Evolutionary conservation across 2,329 filamentous ascomycete species (phyloP).

Genomic region (Diaporthe batatas): DNA sequence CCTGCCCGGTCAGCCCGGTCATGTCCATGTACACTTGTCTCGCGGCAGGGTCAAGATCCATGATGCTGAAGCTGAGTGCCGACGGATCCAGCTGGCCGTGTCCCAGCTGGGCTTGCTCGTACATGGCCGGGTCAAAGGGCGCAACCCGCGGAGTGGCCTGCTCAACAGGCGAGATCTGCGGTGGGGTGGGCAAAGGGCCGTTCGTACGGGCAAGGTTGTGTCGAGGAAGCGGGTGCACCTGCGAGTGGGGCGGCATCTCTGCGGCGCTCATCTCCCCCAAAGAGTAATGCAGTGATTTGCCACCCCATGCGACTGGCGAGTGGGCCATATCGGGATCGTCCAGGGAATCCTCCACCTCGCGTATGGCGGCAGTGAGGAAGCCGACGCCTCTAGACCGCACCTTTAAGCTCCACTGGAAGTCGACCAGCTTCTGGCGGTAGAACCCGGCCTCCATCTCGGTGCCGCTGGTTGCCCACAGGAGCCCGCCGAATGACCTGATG

Average conservation of each 20-base stretch:
- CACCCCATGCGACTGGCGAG: slow-evolving; percentile 35
- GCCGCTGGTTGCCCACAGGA: slow-evolving; percentile 90
- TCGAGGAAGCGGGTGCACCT: slow-evolving; percentile 14
- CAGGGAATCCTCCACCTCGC: slow-evolving; percentile 52
- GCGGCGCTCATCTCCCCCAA: slow-evolving; percentile 10
- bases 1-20: slow-evolving; percentile 26
- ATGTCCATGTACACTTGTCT: slow-evolving; percentile 32
- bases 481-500: slow-evolving; percentile 91
- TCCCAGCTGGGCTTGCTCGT: slow-evolving; percentile 24
- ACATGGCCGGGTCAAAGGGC: slow-evolving; percentile 19
- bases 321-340: slow-evolving; percentile 43
- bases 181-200: slow-evolving; percentile 11
- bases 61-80: slow-evolving; percentile 29
- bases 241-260: slow-evolving; percentile 13
- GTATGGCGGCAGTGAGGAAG: slow-evolving; percentile 56
- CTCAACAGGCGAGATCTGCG: slow-evolving; percentile 17
- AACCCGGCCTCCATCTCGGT: slow-evolving; percentile 92
- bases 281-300: slow-evolving; percentile 19
- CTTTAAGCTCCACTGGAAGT: slow-evolving; percentile 94
- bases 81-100: slow-evolving; percentile 19
- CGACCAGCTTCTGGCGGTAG: slow-evolving; percentile 85
- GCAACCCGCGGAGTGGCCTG: slow-evolving; percentile 17
- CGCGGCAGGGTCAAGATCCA: slow-evolving; percentile 30
- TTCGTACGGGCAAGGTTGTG: slow-evolving; percentile 24
- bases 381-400: slow-evolving; percentile 82